Evolutionary conservation across 2,329 filamentous ascomycete genomes (phyloP).

Genomic region (Pestalotiopsis sp.): DNA sequence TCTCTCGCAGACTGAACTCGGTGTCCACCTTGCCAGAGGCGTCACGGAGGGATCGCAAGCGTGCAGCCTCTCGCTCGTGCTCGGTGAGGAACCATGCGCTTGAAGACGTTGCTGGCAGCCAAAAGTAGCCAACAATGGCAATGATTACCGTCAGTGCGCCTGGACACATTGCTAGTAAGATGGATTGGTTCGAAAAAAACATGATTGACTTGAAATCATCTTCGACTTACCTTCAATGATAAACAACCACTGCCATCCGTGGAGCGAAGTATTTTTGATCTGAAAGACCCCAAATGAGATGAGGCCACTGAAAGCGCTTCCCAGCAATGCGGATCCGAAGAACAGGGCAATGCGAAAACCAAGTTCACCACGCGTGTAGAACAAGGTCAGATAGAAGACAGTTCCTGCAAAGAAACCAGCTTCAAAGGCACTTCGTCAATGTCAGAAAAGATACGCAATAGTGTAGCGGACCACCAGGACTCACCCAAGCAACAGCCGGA

Average conservation of each 20-base stretch:
- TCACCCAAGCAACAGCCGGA: slow-evolving; percentile 51
- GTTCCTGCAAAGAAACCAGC: slow-evolving; percentile 58
- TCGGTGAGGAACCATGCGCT: slow-evolving; percentile 49
- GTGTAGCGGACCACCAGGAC: background rate
- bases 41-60: slow-evolving; percentile 46
- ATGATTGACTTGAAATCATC: background rate
- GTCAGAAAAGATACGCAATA: background rate
- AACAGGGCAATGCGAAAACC: slow-evolving; percentile 20
- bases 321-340: slow-evolving; percentile 18
- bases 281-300: slow-evolving; percentile 30
- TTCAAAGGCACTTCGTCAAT: slow-evolving; percentile 37
- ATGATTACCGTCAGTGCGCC: slow-evolving; percentile 6
- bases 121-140: slow-evolving; percentile 4
- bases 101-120: slow-evolving; percentile 40
- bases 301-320: slow-evolving; percentile 26
- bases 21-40: slow-evolving; percentile 40
- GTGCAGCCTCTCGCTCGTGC: slow-evolving; percentile 44
- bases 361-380: slow-evolving; percentile 22
- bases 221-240: slow-evolving; percentile 26
- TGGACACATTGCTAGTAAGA: background rate
- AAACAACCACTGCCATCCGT: slow-evolving; percentile 22
- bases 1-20: slow-evolving; percentile 41
- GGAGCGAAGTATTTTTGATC: background rate
- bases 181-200: background rate
- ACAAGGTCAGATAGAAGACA: slow-evolving; percentile 49